These are phyloP conservation scores for Colletotrichum sp. DNA, from an alignment of 2,329 filamentous ascomycete genomes.

Conservation along the genomic window DNA sequence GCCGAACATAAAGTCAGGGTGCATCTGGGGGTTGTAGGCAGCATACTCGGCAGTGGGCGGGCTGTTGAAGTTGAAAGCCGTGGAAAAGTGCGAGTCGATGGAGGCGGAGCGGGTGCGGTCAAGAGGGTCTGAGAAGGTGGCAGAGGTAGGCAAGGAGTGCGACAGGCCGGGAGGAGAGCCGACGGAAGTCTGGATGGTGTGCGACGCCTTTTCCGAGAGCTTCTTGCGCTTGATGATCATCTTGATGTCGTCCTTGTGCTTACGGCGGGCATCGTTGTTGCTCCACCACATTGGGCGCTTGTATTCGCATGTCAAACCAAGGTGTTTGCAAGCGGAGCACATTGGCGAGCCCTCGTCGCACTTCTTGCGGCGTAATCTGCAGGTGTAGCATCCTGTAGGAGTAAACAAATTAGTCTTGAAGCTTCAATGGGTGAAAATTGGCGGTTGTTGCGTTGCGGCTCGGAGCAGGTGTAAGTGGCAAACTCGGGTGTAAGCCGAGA, in stretches of 20 bases:
- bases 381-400: conserved; percentile 68
- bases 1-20: conserved; percentile 62
- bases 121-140: conserved; percentile 77
- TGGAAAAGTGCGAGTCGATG: conserved; percentile 79
- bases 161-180: conserved; percentile 79
- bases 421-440: conserved; percentile 22
- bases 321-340: conserved; percentile 71
- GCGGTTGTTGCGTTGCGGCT: conserved; percentile 15
- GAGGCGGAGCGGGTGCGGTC: conserved; percentile 78
- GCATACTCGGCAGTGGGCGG: conserved; percentile 62
- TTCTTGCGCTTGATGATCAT: conserved; percentile 97
- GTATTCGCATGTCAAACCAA: conserved; percentile 92
- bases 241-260: conserved; percentile 96
- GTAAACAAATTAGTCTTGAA: conserved; percentile 1
- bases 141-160: conserved; percentile 81
- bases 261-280: conserved; percentile 83
- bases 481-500: conserved; percentile 33
- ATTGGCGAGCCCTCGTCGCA: conserved; percentile 69
- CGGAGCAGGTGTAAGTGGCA: neutral
- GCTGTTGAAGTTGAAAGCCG: conserved; percentile 76
- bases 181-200: conserved; percentile 59
- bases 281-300: conserved; percentile 98
- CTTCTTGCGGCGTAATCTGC: conserved; percentile 71
- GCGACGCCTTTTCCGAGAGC: conserved; percentile 81
- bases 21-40: conserved; percentile 68